Conservation (phyloP, 2,329 filamentous ascomycete species). For the Penicillium sp. region DNA sequence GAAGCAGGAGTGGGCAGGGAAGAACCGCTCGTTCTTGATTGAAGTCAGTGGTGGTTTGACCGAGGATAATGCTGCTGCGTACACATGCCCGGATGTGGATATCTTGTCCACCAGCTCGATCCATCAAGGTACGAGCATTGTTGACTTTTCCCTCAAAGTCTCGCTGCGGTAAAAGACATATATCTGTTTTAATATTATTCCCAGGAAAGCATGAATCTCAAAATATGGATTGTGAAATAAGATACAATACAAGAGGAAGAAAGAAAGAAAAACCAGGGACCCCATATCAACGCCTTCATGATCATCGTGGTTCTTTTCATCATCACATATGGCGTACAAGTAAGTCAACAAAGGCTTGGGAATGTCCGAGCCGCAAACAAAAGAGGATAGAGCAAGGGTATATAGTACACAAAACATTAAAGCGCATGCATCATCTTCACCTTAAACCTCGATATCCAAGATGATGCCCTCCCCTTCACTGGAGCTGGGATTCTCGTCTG, state of each 20-base stretch:
- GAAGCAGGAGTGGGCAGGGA: conserved; percentile 75
- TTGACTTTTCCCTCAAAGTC: conserved; percentile 97
- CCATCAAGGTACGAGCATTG: conserved; percentile 88
- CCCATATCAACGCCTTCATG: conserved; percentile 18
- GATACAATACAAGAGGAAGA: conserved; percentile 13
- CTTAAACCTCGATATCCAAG: conserved; percentile 35
- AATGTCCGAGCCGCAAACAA: conserved; percentile 2
- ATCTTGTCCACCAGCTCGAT: conserved; percentile 96
- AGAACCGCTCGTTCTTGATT: conserved; percentile 71
- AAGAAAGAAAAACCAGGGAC: not conserved
- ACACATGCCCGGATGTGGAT: conserved; percentile 77
- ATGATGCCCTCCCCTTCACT: conserved; percentile 39
- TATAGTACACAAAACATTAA: conserved; percentile 14
- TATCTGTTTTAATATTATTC: not conserved
- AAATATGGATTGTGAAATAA: conserved; percentile 16
- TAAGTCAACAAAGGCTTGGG: not conserved
- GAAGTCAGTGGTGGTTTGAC: conserved; percentile 92
- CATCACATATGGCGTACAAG: conserved; percentile 12
- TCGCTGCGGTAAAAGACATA: conserved; percentile 34
- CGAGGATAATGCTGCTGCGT: conserved; percentile 76
- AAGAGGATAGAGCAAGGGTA: conserved; percentile 9
- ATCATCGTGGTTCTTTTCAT: conserved; percentile 16
- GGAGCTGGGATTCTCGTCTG: conserved; percentile 36
- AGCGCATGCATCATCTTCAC: conserved; percentile 1
- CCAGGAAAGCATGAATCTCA: not conserved